A percentile compares a stretch with the other conserved stretches of the same genome.
Evolutionary conservation across 352 stramenopile species (phyloP).

Genomic region (Pythium folliculosum): DNA sequence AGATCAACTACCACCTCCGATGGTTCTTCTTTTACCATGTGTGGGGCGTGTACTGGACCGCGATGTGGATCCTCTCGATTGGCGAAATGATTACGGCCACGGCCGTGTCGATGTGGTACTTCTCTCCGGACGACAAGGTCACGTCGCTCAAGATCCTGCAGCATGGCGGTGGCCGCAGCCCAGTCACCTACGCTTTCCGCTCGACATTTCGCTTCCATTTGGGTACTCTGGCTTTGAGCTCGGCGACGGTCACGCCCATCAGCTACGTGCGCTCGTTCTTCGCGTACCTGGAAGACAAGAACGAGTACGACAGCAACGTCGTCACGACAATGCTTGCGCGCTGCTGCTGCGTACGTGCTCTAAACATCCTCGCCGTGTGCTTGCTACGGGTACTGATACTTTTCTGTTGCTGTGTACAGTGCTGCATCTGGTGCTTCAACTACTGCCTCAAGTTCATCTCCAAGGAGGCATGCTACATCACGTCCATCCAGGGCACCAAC

Average conservation of each 20-base stretch:
- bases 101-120: slow-evolving; percentile 79
- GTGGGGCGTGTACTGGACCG: slow-evolving; percentile 83
- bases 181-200: slow-evolving; percentile 66
- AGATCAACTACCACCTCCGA: slow-evolving; percentile 59
- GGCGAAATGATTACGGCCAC: slow-evolving; percentile 79
- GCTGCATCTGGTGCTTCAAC: slow-evolving; percentile 86
- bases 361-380: background rate
- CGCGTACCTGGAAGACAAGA: slow-evolving; percentile 83
- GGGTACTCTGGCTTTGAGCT: slow-evolving; percentile 71
- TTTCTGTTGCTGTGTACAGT: slow-evolving; percentile 35
- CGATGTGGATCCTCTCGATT: slow-evolving; percentile 64
- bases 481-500: slow-evolving; percentile 73
- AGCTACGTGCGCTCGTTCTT: slow-evolving; percentile 75
- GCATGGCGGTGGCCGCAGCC: slow-evolving; percentile 34
- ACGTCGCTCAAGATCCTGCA: slow-evolving; percentile 59
- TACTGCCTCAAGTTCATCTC: slow-evolving; percentile 83
- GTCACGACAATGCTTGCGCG: slow-evolving; percentile 58
- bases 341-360: slow-evolving; percentile 66
- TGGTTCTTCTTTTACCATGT: slow-evolving; percentile 80
- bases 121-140: slow-evolving; percentile 59
- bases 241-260: slow-evolving; percentile 56
- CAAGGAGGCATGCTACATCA: slow-evolving; percentile 83
- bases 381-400: background rate
- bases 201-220: slow-evolving; percentile 71
- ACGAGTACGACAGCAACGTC: slow-evolving; percentile 69